Percentiles rank a stretch among this genome's conserved stretches.
phyloP scores from a whole-genome alignment of 805 yeast genomes.

The Wickerhamiella cacticola region DNA sequence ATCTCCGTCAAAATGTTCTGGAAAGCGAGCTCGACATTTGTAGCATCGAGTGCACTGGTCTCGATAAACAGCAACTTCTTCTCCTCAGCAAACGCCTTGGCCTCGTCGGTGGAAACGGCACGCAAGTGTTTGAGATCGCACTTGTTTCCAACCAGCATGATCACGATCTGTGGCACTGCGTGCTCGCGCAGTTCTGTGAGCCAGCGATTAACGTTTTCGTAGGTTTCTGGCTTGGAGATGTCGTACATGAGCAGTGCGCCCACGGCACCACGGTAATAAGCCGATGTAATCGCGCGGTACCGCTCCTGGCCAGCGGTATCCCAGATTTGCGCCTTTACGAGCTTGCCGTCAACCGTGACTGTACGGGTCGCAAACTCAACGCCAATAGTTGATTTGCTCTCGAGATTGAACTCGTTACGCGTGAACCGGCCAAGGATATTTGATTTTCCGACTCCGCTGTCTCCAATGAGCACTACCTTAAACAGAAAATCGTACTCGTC shows the following conservation, averaged over 20 bases:
- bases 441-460: slow-evolving; percentile 94
- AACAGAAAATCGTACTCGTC: slow-evolving; percentile 88
- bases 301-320: slow-evolving; percentile 99
- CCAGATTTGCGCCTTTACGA: slow-evolving; percentile 96
- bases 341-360: slow-evolving; percentile 86
- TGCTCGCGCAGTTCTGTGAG: slow-evolving; percentile 90
- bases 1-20: slow-evolving; percentile 86
- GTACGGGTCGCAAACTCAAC: slow-evolving; percentile 98
- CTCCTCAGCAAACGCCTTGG: slow-evolving; percentile 70
- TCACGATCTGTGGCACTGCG: slow-evolving; percentile 92
- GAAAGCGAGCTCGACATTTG: slow-evolving; percentile 90
- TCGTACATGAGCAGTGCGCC: slow-evolving; percentile 95
- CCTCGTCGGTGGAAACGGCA: slow-evolving; percentile 97
- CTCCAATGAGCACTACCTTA: slow-evolving; percentile 92
- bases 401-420: slow-evolving; percentile 88
- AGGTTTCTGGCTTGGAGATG: slow-evolving; percentile 85
- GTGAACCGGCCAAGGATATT: slow-evolving; percentile 88
- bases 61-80: slow-evolving; percentile 87
- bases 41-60: slow-evolving; percentile 87
- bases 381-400: slow-evolving; percentile 89
- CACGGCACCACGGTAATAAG: slow-evolving; percentile 95
- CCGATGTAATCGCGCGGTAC: slow-evolving; percentile 93
- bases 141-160: slow-evolving; percentile 93
- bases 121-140: slow-evolving; percentile 88
- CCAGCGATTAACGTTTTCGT: slow-evolving; percentile 82